Evolutionary conservation across 108 stramenopile genomes (phyloP).

Genomic region (Cyclotella cryptica): DNA sequence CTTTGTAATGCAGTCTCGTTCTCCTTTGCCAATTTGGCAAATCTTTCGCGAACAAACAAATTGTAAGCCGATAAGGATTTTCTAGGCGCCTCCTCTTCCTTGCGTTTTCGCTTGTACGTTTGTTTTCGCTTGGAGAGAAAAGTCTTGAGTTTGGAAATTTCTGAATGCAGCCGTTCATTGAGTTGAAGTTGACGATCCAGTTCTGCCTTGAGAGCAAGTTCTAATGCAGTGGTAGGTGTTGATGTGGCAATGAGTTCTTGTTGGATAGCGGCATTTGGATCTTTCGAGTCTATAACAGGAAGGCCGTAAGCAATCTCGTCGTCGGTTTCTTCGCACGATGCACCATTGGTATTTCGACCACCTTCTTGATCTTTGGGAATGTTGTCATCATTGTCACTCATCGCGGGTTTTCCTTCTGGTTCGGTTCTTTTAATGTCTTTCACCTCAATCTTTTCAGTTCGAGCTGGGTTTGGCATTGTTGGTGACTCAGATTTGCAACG

Average conservation of each 20-base stretch:
- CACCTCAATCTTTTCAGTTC: too few relatives aligned
- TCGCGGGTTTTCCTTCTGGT: too few relatives aligned
- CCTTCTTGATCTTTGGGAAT: too few relatives aligned
- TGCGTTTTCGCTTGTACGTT: constrained; percentile 85
- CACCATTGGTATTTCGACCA: too few relatives aligned
- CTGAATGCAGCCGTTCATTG: constrained; percentile 57
- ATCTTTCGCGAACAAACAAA: constrained; percentile 82
- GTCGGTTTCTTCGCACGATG: background rate
- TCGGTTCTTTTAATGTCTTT: too few relatives aligned
- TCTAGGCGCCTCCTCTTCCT: constrained; percentile 79
- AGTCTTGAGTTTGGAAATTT: constrained; percentile 68
- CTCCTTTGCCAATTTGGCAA: constrained; percentile 74
- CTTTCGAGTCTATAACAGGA: background rate
- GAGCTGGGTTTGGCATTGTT: too few relatives aligned
- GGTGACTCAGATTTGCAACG: too few relatives aligned
- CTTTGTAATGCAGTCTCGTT: constrained; percentile 80
- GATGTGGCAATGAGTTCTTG: constrained; percentile 47
- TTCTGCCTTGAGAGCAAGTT: constrained; percentile 54
- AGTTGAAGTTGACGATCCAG: constrained; percentile 58
- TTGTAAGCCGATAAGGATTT: constrained; percentile 83
- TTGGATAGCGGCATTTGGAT: constrained; percentile 22
- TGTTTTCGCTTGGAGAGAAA: constrained; percentile 84
- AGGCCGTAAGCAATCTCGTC: background rate
- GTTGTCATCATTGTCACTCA: too few relatives aligned
- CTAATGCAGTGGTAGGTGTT: constrained; percentile 54